Conservation (phyloP, 1,284 basidiomycete genomes). For the Inonotus hispidus region DNA sequence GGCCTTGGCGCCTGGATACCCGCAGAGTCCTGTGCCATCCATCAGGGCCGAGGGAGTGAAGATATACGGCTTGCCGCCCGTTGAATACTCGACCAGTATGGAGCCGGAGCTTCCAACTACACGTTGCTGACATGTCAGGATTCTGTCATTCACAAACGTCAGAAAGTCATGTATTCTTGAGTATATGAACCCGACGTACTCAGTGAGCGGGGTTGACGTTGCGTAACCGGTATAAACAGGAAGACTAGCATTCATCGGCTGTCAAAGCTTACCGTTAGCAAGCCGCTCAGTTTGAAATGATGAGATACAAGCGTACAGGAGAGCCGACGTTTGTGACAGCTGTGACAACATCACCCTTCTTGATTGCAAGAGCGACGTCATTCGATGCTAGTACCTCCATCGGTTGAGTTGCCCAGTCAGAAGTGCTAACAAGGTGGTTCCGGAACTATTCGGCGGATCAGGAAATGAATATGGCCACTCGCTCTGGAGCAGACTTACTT, state of each 20-base stretch:
- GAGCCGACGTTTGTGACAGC: conserved; percentile 76
- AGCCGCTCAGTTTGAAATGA: not conserved
- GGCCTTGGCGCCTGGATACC: not conserved
- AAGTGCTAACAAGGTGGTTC: conserved; percentile 57
- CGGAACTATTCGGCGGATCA: conserved; percentile 41
- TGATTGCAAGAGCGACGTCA: conserved; percentile 57
- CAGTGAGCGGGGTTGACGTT: conserved; percentile 40
- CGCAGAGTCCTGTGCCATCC: conserved; percentile 10
- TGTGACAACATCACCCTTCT: conserved; percentile 66
- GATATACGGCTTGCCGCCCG: conserved; percentile 41
- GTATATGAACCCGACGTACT: conserved; percentile 37
- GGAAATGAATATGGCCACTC: not conserved
- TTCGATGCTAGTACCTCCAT: conserved; percentile 55
- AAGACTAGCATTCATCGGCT: conserved; percentile 54
- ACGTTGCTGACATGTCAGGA: conserved; percentile 59
- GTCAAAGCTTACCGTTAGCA: not conserved
- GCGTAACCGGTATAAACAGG: conserved; percentile 50
- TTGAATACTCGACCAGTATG: conserved; percentile 51
- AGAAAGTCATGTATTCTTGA: conserved; percentile 5
- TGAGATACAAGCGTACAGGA: conserved; percentile 40
- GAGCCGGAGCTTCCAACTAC: conserved; percentile 58
- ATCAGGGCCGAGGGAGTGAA: conserved; percentile 1
- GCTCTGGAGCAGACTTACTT: conserved; percentile 29
- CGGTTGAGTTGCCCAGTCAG: conserved; percentile 54
- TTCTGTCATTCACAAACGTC: conserved; percentile 30